These are phyloP conservation scores for Amanita fuliginea DNA, from an alignment of 768 basidiomycete species.

Conservation along the genomic window DNA sequence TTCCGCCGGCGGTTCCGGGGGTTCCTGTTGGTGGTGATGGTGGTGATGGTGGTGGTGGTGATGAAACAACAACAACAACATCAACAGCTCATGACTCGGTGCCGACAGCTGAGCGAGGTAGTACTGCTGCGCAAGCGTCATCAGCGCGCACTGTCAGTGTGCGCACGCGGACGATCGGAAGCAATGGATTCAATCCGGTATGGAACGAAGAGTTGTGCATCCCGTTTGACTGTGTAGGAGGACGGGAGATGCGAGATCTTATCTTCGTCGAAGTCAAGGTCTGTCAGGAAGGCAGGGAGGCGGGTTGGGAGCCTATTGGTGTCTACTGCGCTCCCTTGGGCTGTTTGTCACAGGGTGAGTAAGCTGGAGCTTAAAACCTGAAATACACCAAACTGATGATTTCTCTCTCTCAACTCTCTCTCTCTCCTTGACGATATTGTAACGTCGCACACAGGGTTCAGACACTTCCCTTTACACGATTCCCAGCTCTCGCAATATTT, in stretches of 20 bases:
- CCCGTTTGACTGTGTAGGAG: constrained; percentile 66
- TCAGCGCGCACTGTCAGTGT: constrained; percentile 35
- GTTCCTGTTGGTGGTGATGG: constrained; percentile 5
- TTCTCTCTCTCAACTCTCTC: too few species aligned
- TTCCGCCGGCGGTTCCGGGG: constrained; percentile 10
- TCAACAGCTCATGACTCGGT: constrained; percentile 12
- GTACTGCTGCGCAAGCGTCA: constrained; percentile 14
- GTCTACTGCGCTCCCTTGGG: constrained; percentile 66
- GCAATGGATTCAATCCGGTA: constrained; percentile 88
- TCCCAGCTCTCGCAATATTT: constrained; percentile 77
- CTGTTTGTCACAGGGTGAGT: constrained; percentile 58
- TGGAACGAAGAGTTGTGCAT: constrained; percentile 68
- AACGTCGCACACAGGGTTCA: constrained; percentile 49
- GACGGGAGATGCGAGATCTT: constrained; percentile 64
- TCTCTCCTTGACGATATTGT: neutral
- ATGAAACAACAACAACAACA: too few species aligned
- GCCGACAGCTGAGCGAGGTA: constrained; percentile 12
- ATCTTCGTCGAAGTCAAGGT: constrained; percentile 79
- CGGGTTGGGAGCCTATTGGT: constrained; percentile 54
- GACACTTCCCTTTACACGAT: constrained; percentile 87
- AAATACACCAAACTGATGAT: neutral
- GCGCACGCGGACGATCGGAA: constrained; percentile 57
- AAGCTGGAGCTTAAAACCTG: neutral
- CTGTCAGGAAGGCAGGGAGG: constrained; percentile 43
- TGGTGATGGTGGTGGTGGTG: too few species aligned